Conservation (phyloP, 2,329 filamentous ascomycete genomes). For the Aspergillus nomiae region DNA sequence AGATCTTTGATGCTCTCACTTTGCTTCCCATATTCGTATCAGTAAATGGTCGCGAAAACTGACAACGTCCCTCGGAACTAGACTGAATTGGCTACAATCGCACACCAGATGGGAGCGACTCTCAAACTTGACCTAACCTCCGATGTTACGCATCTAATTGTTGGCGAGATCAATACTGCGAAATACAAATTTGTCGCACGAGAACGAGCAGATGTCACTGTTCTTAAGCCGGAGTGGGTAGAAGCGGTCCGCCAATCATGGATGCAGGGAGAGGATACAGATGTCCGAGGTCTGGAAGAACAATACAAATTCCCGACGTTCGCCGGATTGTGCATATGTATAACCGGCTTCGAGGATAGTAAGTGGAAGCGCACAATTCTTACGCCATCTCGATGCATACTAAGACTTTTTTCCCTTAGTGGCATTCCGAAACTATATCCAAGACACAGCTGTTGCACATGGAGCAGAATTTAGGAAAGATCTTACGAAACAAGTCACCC, state of each 20-base stretch:
- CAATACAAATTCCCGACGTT: slow-evolving; percentile 51
- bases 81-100: slow-evolving; percentile 49
- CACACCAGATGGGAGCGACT: slow-evolving; percentile 78
- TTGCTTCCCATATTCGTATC: background rate
- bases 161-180: slow-evolving; percentile 83
- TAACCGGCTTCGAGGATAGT: slow-evolving; percentile 71
- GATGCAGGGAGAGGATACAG: slow-evolving; percentile 75
- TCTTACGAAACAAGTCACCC: slow-evolving; percentile 80
- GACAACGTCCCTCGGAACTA: slow-evolving; percentile 16
- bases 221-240: slow-evolving; percentile 82
- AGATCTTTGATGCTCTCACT: slow-evolving; percentile 1
- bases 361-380: slow-evolving; percentile 25
- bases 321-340: slow-evolving; percentile 61
- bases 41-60: background rate
- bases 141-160: slow-evolving; percentile 91
- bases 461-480: slow-evolving; percentile 87
- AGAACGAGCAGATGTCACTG: slow-evolving; percentile 80
- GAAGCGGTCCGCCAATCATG: slow-evolving; percentile 77
- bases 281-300: slow-evolving; percentile 69
- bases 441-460: slow-evolving; percentile 66
- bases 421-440: slow-evolving; percentile 68
- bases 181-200: slow-evolving; percentile 96
- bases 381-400: no score
- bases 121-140: slow-evolving; percentile 93
- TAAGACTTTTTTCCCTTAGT: slow-evolving; percentile 42